Conservation (phyloP, 2,329 filamentous ascomycete species). For the Lojkania enalia region DNA sequence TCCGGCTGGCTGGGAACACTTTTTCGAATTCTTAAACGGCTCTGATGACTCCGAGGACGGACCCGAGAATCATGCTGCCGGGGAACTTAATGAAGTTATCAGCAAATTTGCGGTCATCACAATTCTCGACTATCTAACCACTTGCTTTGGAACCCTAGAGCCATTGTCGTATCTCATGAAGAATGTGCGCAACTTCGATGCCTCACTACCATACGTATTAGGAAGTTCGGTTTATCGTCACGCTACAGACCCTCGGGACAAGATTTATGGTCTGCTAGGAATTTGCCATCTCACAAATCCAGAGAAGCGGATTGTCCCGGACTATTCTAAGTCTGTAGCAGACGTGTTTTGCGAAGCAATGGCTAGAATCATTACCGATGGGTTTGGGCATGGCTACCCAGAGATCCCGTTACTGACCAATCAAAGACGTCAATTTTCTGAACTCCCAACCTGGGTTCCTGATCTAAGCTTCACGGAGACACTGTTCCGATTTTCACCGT, state of each 20-base stretch:
- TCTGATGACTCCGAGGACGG: not conserved
- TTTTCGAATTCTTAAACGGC: not conserved
- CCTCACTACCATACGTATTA: too few species aligned
- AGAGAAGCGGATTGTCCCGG: not conserved
- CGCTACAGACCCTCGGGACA: slow-evolving; percentile 20
- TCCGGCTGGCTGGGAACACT: not conserved
- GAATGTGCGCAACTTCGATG: too few species aligned
- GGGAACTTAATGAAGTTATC: not conserved
- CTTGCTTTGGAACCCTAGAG: not conserved
- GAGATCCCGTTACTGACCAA: not conserved
- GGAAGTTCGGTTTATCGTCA: too few species aligned
- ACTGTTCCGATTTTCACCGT: not conserved
- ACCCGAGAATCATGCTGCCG: too few species aligned
- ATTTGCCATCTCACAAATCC: slow-evolving; percentile 6
- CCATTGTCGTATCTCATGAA: too few species aligned
- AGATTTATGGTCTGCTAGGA: slow-evolving; percentile 17
- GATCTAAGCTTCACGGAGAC: slow-evolving; percentile 2
- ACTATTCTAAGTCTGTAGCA: slow-evolving; percentile 13
- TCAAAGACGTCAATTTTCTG: not conserved
- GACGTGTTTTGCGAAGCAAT: slow-evolving; percentile 12
- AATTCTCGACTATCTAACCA: not conserved
- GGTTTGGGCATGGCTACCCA: not conserved
- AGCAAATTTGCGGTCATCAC: not conserved
- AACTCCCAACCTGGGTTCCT: slow-evolving; percentile 12
- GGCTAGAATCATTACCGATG: slow-evolving; percentile 7